Conservation (phyloP, 2,329 filamentous ascomycete genomes). For the Epichloe bromicola region DNA sequence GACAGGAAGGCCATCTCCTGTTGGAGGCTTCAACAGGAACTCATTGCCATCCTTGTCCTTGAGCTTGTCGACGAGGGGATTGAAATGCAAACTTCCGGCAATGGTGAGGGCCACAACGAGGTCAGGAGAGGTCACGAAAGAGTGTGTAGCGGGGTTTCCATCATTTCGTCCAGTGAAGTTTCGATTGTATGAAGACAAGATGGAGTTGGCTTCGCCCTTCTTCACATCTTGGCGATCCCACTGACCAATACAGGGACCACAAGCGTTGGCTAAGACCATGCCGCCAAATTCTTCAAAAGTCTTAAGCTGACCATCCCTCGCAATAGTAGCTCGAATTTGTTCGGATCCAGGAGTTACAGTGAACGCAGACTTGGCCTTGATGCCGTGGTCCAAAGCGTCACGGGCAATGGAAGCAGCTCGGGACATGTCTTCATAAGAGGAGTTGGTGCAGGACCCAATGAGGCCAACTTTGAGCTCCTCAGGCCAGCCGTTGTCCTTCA, state of each 20-base stretch:
- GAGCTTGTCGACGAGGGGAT: slow-evolving; percentile 82
- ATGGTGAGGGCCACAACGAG: slow-evolving; percentile 77
- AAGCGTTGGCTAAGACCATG: slow-evolving; percentile 89
- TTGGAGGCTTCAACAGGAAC: slow-evolving; percentile 73
- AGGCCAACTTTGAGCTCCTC: slow-evolving; percentile 92
- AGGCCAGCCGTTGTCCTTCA: slow-evolving; percentile 91
- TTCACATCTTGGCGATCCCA: slow-evolving; percentile 90
- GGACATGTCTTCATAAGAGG: slow-evolving; percentile 76
- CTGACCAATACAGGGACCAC: slow-evolving; percentile 84
- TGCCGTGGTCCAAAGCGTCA: slow-evolving; percentile 79
- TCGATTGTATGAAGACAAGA: slow-evolving; percentile 98
- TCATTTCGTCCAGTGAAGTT: slow-evolving; percentile 99
- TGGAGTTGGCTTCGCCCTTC: slow-evolving; percentile 93
- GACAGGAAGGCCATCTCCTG: slow-evolving; percentile 66
- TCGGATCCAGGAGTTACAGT: slow-evolving; percentile 94
- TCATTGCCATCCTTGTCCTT: slow-evolving; percentile 96
- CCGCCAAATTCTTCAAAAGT: slow-evolving; percentile 96
- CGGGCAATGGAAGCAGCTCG: slow-evolving; percentile 83
- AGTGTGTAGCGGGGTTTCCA: slow-evolving; percentile 87
- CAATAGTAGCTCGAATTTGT: slow-evolving; percentile 90
- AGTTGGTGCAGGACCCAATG: slow-evolving; percentile 98
- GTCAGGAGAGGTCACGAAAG: slow-evolving; percentile 84
- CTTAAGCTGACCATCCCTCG: slow-evolving; percentile 77
- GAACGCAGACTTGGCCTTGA: slow-evolving; percentile 90
- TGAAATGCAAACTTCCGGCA: slow-evolving; percentile 80